Base-by-base conservation (phyloP, 345 rosid species). In the Erysimum cheiranthoides region DNA sequence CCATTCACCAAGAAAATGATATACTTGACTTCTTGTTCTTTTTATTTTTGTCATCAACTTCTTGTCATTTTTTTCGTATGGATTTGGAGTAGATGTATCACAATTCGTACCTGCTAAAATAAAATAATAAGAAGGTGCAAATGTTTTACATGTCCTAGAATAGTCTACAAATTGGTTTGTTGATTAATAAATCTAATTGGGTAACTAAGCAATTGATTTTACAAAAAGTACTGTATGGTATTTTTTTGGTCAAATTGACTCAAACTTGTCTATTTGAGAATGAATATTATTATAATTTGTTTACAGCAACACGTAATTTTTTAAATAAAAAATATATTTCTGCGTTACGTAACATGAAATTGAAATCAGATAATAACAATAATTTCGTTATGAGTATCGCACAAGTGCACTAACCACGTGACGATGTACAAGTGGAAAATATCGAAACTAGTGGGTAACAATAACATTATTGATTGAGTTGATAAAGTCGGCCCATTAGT, bases 1-100 rank as follows among this genome's bases (percentile, higher is more conserved):
- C 46, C 34, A 73, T 46, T 43, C 57, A 45, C 66, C 49, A 42
- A 73, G 77, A 73, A 65, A 54, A 73, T 65, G 71, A 65, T 56
- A 45, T n/a, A n/a, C 65, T 54, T 65, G 72, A 54, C 64, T 73
- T 66, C 66, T 73, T 52, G 8, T 53, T 13, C 58, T 49, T 14
- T 36, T 30, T 25, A 10, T 6, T 36, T n/a, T 72, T 61, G 51
- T 72, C 76, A 61, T 61, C 18, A 72, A 27, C 68, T 71, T 61
- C 60, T 61, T 72, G 68, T 49, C 61, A 38, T 61, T 46, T 61
- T n/a, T 61, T 30, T 47, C 25, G 39, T 36, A 18, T 61, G 27
- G 9, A 27, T 12, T 32, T 12, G 16, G 35, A 38, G 27, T 66
- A 54, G 7, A 40, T 56, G 30, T 35, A 18, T 39, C 62, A 49